Conservation (phyloP, 2,329 filamentous ascomycete genomes). For the Pyricularia sp. region DNA sequence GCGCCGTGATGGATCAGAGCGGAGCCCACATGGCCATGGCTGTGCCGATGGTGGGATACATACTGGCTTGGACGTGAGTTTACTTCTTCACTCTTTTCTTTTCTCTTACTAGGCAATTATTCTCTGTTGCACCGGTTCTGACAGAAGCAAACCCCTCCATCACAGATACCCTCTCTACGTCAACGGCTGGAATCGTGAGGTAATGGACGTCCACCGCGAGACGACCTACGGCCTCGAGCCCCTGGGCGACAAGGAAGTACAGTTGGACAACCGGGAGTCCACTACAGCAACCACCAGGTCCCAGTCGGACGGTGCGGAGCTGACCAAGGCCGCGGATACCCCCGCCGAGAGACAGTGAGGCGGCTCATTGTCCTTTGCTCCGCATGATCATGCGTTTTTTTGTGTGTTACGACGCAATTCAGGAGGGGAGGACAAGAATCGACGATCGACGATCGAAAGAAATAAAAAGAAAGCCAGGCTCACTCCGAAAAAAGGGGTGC, state of each 20-base stretch:
- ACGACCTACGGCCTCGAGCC: conserved; percentile 17
- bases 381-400: background rate
- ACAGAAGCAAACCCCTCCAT: background rate
- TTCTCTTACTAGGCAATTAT: background rate
- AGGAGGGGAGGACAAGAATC: background rate
- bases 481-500: background rate
- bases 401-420: background rate
- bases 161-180: conserved; percentile 20
- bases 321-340: background rate
- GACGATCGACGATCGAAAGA: background rate
- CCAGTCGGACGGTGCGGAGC: background rate
- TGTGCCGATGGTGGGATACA: conserved; percentile 20
- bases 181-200: conserved; percentile 18
- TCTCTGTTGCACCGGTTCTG: background rate
- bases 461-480: background rate
- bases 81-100: background rate
- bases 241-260: conserved; percentile 14
- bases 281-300: background rate
- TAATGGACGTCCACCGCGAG: conserved; percentile 20
- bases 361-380: background rate
- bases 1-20: conserved; percentile 23
- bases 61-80: conserved; percentile 17
- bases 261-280: conserved; percentile 16
- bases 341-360: background rate
- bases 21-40: conserved; percentile 17